Evolutionary conservation across 1,284 basidiomycete species (phyloP).

Genomic region (Ustilago sp.): DNA sequence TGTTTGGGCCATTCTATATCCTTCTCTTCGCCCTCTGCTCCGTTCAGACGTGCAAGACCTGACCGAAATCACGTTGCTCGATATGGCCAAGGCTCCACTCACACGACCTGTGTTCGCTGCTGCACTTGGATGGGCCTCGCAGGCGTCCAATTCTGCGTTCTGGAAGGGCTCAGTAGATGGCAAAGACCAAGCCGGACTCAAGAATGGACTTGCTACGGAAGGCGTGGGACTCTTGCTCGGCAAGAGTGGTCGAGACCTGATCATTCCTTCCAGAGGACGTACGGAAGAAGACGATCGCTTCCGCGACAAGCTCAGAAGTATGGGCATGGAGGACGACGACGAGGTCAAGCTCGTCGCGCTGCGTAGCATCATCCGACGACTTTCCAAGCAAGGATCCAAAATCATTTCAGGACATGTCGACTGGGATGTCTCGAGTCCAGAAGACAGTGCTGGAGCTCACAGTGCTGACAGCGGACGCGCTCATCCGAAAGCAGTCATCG

Average conservation of each 20-base stretch:
- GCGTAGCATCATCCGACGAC: conserved; percentile 80
- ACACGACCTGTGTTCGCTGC: conserved; percentile 79
- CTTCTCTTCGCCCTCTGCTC: conserved; percentile 85
- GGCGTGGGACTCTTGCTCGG: conserved; percentile 56
- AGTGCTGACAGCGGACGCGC: conserved; percentile 11
- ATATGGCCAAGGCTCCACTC: conserved; percentile 82
- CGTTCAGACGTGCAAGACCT: conserved; percentile 85
- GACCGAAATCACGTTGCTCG: conserved; percentile 80
- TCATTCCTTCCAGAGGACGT: conserved; percentile 26
- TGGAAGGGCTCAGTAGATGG: conserved; percentile 52
- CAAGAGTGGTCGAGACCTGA: conserved; percentile 34
- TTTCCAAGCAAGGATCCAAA: conserved; percentile 62
- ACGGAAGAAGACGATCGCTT: conserved; percentile 79
- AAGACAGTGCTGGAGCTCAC: not conserved
- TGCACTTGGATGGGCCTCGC: conserved; percentile 88
- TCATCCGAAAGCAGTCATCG: conserved; percentile 73
- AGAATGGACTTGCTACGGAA: conserved; percentile 51
- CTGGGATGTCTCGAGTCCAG: conserved; percentile 20
- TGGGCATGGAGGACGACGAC: conserved; percentile 83
- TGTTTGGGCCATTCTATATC: conserved; percentile 96
- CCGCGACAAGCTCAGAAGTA: conserved; percentile 78
- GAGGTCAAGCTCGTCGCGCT: conserved; percentile 85
- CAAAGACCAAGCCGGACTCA: conserved; percentile 45
- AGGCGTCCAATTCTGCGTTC: conserved; percentile 51
- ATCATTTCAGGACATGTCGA: conserved; percentile 12